Evolutionary conservation across 2,329 filamentous ascomycete genomes (phyloP).

Genomic region (Pyricularia grisea): DNA sequence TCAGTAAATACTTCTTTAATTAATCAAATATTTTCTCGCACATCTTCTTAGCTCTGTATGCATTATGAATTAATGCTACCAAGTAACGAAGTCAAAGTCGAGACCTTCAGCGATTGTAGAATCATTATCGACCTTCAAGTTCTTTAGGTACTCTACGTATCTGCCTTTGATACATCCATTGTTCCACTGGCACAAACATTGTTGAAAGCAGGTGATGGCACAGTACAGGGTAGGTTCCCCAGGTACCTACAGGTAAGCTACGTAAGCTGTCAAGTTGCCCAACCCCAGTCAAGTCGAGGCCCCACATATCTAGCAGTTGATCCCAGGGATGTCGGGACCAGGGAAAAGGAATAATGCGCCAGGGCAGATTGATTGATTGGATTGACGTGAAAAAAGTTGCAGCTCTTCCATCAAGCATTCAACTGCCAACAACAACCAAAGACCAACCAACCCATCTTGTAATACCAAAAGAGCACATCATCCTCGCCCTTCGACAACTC

Average conservation of each 20-base stretch:
- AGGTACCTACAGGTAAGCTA: neutral
- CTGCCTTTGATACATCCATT: too few relatives aligned
- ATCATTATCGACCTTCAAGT: neutral
- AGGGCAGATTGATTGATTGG: neutral
- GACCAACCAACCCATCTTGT: neutral
- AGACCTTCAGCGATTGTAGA: neutral
- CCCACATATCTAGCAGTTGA: neutral
- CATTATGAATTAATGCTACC: neutral
- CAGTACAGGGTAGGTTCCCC: neutral
- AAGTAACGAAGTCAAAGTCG: neutral
- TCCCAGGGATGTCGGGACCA: neutral
- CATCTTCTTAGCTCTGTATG: neutral
- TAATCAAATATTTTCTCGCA: neutral
- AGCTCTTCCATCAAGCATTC: neutral
- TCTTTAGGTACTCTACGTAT: too few relatives aligned
- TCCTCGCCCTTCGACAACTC: neutral
- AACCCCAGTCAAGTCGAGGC: too few relatives aligned
- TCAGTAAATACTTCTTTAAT: neutral
- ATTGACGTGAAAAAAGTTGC: constrained; percentile 3
- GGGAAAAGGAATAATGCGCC: neutral
- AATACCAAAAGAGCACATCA: neutral
- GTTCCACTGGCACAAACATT: too few relatives aligned
- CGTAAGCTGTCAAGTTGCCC: neutral
- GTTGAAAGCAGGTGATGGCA: neutral
- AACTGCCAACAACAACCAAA: neutral